phyloP scores from a whole-genome alignment of 2,329 filamentous ascomycete species.

The Hysterium pulicare region DNA sequence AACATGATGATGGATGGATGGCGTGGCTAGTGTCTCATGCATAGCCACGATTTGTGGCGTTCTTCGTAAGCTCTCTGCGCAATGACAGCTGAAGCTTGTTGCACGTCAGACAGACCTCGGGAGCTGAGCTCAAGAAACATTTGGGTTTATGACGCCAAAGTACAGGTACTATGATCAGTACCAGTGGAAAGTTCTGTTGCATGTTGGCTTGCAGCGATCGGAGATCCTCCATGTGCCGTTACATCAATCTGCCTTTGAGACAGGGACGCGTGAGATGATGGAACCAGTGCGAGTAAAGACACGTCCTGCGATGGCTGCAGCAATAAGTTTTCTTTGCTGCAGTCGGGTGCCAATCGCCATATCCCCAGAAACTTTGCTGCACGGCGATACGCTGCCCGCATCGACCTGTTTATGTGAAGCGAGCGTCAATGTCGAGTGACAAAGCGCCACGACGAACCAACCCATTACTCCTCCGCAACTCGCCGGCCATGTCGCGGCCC shows the following conservation, averaged over 20 bases:
- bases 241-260: neutral
- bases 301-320: constrained; percentile 8
- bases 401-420: constrained; percentile 12
- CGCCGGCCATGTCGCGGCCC: constrained; percentile 12
- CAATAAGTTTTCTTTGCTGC: neutral
- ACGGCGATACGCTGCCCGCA: constrained; percentile 34
- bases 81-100: too few relatives aligned
- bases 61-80: too few relatives aligned
- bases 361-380: neutral
- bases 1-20: too few relatives aligned
- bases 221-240: constrained; percentile 1
- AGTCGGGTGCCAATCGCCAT: constrained; percentile 11
- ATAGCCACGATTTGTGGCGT: too few relatives aligned
- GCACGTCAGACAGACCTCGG: too few relatives aligned
- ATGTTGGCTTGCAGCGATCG: neutral
- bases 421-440: constrained; percentile 21
- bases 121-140: too few relatives aligned
- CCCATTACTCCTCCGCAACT: constrained; percentile 18
- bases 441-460: constrained; percentile 28
- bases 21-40: too few relatives aligned
- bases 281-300: neutral
- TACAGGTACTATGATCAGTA: too few relatives aligned
- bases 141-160: too few relatives aligned
- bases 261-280: neutral
- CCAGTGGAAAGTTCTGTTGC: constrained; percentile 1